Base-by-base conservation (phyloP, 164 flowering plant genomes). In the Tinospora cordifolia region DNA sequence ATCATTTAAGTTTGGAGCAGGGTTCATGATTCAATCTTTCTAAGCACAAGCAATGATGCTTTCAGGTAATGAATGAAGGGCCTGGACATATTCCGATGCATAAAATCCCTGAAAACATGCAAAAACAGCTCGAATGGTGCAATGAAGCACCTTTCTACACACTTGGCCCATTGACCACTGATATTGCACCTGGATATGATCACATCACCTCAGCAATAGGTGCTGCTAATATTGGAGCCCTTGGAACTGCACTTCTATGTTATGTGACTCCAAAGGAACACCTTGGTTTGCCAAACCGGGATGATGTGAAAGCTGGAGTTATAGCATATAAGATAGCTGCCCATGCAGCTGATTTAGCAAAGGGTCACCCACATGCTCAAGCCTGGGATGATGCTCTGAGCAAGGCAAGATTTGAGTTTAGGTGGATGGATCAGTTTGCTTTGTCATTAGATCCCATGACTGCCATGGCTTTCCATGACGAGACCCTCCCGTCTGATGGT, bases 381-480 rank as follows among this genome's bases (percentile, higher is more conserved):
- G 91, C 86, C 6, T 91, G 99, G 97, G 99, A 95, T 80, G 97
- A 95, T 83, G 93, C 99, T n/a, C 72, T 95, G 57, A 95, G 99
- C 90, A 89, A 90, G 82, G 98, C 99, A 8, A 84, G 99, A 65
- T 95, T 95, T 76, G 97, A 95, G 81, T 95, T 95, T 77, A 77
- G 98, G 40, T 95, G 99, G 99, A 78, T 92, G 94, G 99, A 95
- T 78, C 99, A 95, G 79, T 95, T 95, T 83, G 94, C 99, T 63
- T 71, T 95, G 77, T 86, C 99, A 10, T 66, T 95, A 76, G 99
- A 95, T 78, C 99, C 98, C 19, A 81, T 87, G 93, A 95, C 99
- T 68, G 98, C 99, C 62, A 88, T 90, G 96, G 80, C 98, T 63
- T 95, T 91, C 81, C 99, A 95, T 83, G 99, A 92, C 67, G 98